Percentiles rank a stretch among this genome's conserved stretches.
Conservation (phyloP, 2,329 filamentous ascomycete species). For the Paecilomyces dactylethromorphus region DNA sequence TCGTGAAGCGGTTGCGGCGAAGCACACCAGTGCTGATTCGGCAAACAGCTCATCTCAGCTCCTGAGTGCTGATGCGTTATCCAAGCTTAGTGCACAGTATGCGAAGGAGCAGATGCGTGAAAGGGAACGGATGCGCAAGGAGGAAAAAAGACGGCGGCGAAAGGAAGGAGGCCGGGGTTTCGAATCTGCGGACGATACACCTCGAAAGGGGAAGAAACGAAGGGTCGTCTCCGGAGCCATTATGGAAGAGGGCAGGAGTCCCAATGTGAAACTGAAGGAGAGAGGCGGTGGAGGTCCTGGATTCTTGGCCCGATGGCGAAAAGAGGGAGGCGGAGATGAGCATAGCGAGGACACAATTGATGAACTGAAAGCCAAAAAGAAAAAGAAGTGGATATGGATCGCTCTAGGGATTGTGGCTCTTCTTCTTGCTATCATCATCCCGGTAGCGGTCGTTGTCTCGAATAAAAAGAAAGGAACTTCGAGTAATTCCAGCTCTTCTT, state of each 20-base stretch:
- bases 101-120: slow-evolving; percentile 36
- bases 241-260: slow-evolving; percentile 57
- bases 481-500: slow-evolving; percentile 19
- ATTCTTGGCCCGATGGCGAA: not conserved
- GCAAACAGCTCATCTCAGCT: slow-evolving; percentile 36
- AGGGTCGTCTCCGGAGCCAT: slow-evolving; percentile 65
- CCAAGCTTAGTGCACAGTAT: slow-evolving; percentile 59
- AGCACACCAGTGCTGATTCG: slow-evolving; percentile 33
- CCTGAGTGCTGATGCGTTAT: slow-evolving; percentile 53
- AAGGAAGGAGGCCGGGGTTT: slow-evolving; percentile 8
- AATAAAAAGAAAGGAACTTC: slow-evolving; percentile 48
- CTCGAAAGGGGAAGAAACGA: slow-evolving; percentile 44
- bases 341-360: slow-evolving; percentile 17
- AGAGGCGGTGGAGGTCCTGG: slow-evolving; percentile 6
- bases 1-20: slow-evolving; percentile 11
- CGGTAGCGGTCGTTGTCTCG: slow-evolving; percentile 59
- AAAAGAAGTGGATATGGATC: slow-evolving; percentile 46
- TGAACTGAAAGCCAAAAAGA: slow-evolving; percentile 26
- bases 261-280: slow-evolving; percentile 44
- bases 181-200: not conserved
- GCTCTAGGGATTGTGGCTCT: slow-evolving; percentile 49
- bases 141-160: slow-evolving; percentile 10
- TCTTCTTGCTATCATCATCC: slow-evolving; percentile 60
- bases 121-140: slow-evolving; percentile 8
- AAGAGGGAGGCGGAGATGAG: slow-evolving; percentile 9